Evolutionary conservation across 768 basidiomycete species (phyloP), one percentile per base, ranked within the genome.

Genomic region (Paxillus involutus): DNA sequence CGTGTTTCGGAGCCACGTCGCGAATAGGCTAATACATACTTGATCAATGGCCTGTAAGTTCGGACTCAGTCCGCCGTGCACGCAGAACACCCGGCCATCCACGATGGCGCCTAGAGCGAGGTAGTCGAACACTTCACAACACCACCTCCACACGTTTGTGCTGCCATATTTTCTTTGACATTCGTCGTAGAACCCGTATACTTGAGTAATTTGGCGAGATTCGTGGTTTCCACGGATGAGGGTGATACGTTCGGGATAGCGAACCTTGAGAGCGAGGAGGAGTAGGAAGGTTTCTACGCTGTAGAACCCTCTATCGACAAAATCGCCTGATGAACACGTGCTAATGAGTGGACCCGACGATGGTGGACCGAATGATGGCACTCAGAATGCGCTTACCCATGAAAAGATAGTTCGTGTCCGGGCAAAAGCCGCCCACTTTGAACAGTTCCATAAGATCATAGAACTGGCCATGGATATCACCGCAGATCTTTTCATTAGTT

Each of bases 151-250:
- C 51, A 98, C 96, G 70, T 94, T 94, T 55, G 84, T 86, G 63
- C 82, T 85, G 4, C 95, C 95, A 64, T 97, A 98, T 71, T 98
- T 98, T 35, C 95, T 77, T 71, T 94, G 91, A 70, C 96, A 98
- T 68, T 98, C 96, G 72, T 98, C 96, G 71, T 91, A 93, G 65
- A 93, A 93, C 17, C 91, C 91, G 67, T 94, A 94, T 0, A 94
- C 92, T 68, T 98, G 96, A 0, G 96, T 98, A 62, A 98, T 98
- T 68, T 98, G 96, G 3, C 96, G 81, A 6, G 91, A 94, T 70
- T 98, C 96, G 77, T 98, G 96, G 80, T 98, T 98, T 10, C 96
- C 96, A 44, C 96, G 83, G 58, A 98, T 95, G 59, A 98, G 86
- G 0, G 94, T 97, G 69, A 98, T 96, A 49, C 94, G 88, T 67